Percentiles rank a stretch among this genome's conserved stretches.
Evolutionary conservation across 1,139 yeast species (phyloP).

Genomic region (Suhomyces wounanorum): DNA sequence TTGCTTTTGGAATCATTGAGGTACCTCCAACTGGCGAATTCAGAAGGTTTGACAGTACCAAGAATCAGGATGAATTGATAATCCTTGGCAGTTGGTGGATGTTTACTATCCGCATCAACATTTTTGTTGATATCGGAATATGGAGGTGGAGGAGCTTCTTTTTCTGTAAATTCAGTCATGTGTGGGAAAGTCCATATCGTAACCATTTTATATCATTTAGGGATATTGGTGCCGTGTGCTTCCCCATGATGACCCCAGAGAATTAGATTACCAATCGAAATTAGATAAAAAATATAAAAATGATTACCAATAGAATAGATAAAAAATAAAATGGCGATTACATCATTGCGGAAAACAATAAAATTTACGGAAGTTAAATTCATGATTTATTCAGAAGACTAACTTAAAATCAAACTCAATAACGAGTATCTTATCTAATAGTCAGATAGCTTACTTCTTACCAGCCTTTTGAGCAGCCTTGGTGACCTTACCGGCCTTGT

Average conservation of each 20-base stretch:
- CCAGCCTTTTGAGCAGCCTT: constrained; percentile 99
- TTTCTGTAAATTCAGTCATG: not conserved
- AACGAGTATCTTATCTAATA: constrained; percentile 7
- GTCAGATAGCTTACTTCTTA: constrained; percentile 74
- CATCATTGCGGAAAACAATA: not conserved
- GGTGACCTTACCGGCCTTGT: constrained; percentile 98
- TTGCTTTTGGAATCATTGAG: not conserved
- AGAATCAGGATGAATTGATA: constrained; percentile 6
- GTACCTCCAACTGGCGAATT: constrained; percentile 5
- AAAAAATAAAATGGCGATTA: not conserved
- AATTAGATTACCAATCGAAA: not conserved
- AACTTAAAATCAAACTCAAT: constrained; percentile 11
- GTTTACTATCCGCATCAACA: not conserved
- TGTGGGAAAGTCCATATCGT: not conserved
- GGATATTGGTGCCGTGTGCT: not conserved
- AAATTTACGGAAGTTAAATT: constrained; percentile 5
- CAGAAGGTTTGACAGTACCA: not conserved
- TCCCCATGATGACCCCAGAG: not conserved
- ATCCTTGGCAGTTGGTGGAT: not conserved
- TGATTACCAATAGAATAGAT: not conserved
- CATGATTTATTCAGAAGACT: constrained; percentile 10
- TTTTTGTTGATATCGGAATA: not conserved
- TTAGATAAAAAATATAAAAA: not conserved
- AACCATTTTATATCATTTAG: not conserved
- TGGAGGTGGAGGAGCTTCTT: not conserved